These are phyloP conservation scores for Didymella glomerata DNA, from an alignment of 2,329 filamentous ascomycete species.

Conservation along the genomic window DNA sequence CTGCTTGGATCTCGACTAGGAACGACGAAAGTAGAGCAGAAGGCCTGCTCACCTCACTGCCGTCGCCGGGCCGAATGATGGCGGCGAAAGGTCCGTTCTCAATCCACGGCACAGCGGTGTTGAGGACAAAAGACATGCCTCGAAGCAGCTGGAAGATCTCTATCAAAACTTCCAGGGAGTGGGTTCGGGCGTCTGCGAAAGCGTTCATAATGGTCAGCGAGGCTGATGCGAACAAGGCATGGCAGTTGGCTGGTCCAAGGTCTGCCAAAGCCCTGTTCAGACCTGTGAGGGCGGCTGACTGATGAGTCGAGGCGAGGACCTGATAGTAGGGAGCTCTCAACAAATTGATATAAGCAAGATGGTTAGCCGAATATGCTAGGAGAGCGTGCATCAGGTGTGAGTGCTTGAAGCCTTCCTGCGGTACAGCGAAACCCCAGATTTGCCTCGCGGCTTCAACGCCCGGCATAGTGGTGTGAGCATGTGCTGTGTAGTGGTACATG, in stretches of 20 bases:
- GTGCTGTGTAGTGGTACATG: constrained; percentile 43
- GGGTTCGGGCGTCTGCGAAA: constrained; percentile 32
- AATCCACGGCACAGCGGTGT: constrained; percentile 27
- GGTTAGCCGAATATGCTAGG: constrained; percentile 49
- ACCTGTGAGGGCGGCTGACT: constrained; percentile 34
- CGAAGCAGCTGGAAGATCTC: constrained; percentile 42
- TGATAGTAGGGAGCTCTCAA: constrained; percentile 29
- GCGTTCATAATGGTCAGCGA: constrained; percentile 37
- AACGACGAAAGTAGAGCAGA: constrained; percentile 33
- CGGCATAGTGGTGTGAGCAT: constrained; percentile 34
- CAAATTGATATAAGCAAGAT: constrained; percentile 44
- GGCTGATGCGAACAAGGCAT: constrained; percentile 40
- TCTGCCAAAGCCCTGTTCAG: constrained; percentile 35
- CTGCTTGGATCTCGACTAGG: constrained; percentile 32
- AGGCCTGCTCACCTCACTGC: constrained; percentile 24
- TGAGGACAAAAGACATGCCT: constrained; percentile 38
- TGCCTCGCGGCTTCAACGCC: constrained; percentile 35
- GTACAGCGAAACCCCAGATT: constrained; percentile 47
- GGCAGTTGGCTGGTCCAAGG: constrained; percentile 38
- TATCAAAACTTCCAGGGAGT: constrained; percentile 35
- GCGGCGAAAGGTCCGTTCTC: constrained; percentile 34
- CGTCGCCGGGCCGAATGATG: constrained; percentile 23
- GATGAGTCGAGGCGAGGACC: constrained; percentile 41
- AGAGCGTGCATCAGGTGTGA: constrained; percentile 52
- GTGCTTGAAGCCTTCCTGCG: constrained; percentile 46